Evolutionary conservation across 768 basidiomycete genomes (phyloP).

Genomic region (Boletellus ananas): DNA sequence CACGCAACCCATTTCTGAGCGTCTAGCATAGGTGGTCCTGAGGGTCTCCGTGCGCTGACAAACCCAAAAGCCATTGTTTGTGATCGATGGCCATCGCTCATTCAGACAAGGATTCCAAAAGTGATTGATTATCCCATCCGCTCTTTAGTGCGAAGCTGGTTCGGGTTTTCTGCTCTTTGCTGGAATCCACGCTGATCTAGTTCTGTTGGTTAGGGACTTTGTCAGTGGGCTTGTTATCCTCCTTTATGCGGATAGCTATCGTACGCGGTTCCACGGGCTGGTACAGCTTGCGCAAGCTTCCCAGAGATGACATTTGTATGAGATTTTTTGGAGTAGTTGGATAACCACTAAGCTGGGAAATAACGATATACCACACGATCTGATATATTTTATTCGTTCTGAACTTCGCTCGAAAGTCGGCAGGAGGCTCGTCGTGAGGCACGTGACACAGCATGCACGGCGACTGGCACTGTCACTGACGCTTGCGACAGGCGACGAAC

Average conservation of each 20-base stretch:
- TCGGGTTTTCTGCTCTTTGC: constrained; percentile 23
- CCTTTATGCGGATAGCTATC: constrained; percentile 49
- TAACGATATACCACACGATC: constrained; percentile 18
- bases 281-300: constrained; percentile 38
- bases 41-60: constrained; percentile 85
- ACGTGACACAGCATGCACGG: constrained; percentile 13
- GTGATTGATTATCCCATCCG: constrained; percentile 84
- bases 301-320: constrained; percentile 19
- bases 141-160: constrained; percentile 74
- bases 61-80: constrained; percentile 84
- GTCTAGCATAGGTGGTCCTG: constrained; percentile 67
- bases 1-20: constrained; percentile 6
- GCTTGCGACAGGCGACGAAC: background rate
- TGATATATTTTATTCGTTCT: constrained; percentile 12
- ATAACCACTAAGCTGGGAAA: background rate
- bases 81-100: constrained; percentile 79
- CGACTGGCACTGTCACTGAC: background rate
- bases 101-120: constrained; percentile 83
- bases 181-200: background rate
- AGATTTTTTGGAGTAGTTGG: background rate
- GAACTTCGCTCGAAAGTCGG: background rate
- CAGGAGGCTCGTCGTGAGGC: background rate
- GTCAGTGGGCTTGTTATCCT: constrained; percentile 46
- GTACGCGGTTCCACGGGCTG: constrained; percentile 39
- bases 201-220: constrained; percentile 41